phyloP scores from a whole-genome alignment of 2,329 filamentous ascomycete genomes.

The Ascochyta lentis region DNA sequence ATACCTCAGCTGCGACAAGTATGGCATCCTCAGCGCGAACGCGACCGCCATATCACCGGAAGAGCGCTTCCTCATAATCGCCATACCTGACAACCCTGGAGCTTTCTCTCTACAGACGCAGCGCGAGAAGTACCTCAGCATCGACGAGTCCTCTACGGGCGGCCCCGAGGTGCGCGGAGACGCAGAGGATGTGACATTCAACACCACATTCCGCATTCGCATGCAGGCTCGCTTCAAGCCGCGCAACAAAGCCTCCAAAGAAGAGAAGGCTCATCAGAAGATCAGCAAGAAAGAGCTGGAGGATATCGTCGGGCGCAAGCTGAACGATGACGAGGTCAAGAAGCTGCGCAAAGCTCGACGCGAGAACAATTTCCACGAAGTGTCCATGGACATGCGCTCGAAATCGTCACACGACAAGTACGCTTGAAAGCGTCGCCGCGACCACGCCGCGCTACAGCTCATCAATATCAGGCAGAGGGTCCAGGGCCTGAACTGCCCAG shows the following conservation, averaged over 20 bases:
- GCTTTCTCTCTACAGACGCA: constrained; percentile 78
- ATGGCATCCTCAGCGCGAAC: constrained; percentile 76
- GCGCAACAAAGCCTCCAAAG: constrained; percentile 76
- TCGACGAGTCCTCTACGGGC: constrained; percentile 52
- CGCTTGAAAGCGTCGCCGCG: constrained; percentile 19
- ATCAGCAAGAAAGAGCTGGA: constrained; percentile 87
- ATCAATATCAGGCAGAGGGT: neutral
- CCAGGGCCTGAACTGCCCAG: constrained; percentile 8
- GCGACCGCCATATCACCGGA: constrained; percentile 82
- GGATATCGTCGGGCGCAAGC: constrained; percentile 73
- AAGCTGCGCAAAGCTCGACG: constrained; percentile 80
- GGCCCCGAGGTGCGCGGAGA: constrained; percentile 76
- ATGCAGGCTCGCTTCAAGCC: constrained; percentile 98
- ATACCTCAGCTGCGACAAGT: constrained; percentile 85
- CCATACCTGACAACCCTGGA: constrained; percentile 67
- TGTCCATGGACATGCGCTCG: constrained; percentile 82
- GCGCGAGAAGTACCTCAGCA: constrained; percentile 72
- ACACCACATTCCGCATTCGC: constrained; percentile 77
- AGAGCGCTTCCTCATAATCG: constrained; percentile 78
- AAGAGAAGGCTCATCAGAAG: constrained; percentile 83
- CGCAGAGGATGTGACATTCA: constrained; percentile 69
- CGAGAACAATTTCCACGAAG: constrained; percentile 90
- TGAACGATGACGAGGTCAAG: constrained; percentile 87
- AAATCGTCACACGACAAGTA: constrained; percentile 74
- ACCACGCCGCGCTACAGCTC: neutral